Evolutionary conservation across 2,329 filamentous ascomycete genomes (phyloP), one percentile per base, ranked within the genome.

Genomic region (Cladosporium sp.): DNA sequence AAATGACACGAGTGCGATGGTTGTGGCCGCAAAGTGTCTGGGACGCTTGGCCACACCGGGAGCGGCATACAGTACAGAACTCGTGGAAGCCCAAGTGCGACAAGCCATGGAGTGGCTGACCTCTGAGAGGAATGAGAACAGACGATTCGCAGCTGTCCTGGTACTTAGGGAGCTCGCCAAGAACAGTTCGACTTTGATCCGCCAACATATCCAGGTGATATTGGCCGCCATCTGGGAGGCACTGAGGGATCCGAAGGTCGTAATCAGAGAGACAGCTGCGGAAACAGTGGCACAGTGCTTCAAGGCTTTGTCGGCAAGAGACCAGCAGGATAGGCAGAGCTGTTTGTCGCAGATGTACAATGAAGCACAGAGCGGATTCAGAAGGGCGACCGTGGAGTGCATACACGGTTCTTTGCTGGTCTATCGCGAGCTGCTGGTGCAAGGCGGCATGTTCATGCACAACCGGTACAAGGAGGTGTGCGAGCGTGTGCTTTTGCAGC

Each of bases 361-460:
- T 60, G 93, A 97, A 79, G 89, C 93, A 21, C 85, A 92, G 67
- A 84, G 87, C 67, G 93, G 93, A 7, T 88, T 99, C 71, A 89
- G 89, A 76, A 86, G 89, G 60, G 90, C 88, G 72, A 92, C 92
- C 21, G 86, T 96, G 64, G 95, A 99, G 77, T 90, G 89, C 67
- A 90, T 96, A 50, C 96, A 99, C 76, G 95, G 92, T n/a, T 97
- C 94, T 1, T 84, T 99, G 49, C 84, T 99, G 23, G 93, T 96
- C 1, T 85, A 98, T 73, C 96, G 94, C 77, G 94, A 98, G 79
- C 85, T 99, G 57, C 87, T 99, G 21, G 88, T 95, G 69, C 94
- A 97, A 76, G 95, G 95, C 62, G 93, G 93, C 72, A 99, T 99
- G 94, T 99, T 96, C 78, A 98, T 99, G 95, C 93, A 97, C 73